These are phyloP conservation scores for Mycena rosella DNA, from an alignment of 768 basidiomycete genomes.

Conservation along the genomic window DNA sequence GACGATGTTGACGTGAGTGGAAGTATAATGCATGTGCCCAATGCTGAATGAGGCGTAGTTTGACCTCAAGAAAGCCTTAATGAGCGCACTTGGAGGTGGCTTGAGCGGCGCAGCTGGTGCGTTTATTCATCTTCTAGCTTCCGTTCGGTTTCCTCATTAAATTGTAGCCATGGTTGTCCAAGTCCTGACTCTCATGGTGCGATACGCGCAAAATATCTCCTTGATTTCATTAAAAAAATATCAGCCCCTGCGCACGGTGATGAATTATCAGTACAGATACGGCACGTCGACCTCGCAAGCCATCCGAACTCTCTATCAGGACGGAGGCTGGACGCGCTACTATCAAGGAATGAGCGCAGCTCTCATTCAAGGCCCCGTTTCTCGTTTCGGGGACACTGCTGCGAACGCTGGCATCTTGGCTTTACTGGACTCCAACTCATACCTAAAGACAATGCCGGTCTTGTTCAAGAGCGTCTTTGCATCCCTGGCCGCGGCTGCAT, in stretches of 20 bases:
- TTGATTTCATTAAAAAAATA: no score
- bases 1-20: conserved; percentile 73
- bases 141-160: conserved; percentile 8
- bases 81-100: conserved; percentile 89
- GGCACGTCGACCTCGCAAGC: conserved; percentile 82
- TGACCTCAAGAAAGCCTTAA: conserved; percentile 81
- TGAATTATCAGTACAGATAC: conserved; percentile 97
- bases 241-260: conserved; percentile 92
- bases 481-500: conserved; percentile 81
- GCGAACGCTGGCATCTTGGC: conserved; percentile 95
- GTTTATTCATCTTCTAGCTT: background rate
- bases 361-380: conserved; percentile 85
- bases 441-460: conserved; percentile 72
- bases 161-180: conserved; percentile 92
- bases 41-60: conserved; percentile 66
- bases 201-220: conserved; percentile 1
- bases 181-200: conserved; percentile 87
- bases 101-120: conserved; percentile 86
- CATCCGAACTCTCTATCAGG: conserved; percentile 73
- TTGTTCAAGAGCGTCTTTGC: conserved; percentile 85
- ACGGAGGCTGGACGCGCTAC: conserved; percentile 87
- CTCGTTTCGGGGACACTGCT: conserved; percentile 95
- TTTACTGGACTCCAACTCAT: conserved; percentile 81
- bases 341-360: conserved; percentile 92
- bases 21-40: background rate